A percentile compares a stretch with the other conserved stretches of the same genome.
phyloP scores from a whole-genome alignment of 1,284 basidiomycete genomes.

The Trametes sp. region DNA sequence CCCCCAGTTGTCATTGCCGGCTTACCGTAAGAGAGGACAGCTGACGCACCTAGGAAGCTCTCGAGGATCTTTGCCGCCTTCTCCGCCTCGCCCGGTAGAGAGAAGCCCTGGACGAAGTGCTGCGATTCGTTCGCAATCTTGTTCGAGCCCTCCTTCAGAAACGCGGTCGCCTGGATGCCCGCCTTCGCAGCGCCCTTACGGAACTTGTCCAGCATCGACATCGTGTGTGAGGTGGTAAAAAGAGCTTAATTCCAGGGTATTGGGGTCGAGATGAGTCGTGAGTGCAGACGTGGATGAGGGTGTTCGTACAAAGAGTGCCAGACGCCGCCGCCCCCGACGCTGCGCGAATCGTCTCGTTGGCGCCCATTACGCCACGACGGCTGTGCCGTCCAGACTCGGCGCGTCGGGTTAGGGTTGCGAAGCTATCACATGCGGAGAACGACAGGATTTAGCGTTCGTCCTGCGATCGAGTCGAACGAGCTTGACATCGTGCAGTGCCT shows the following conservation, averaged over 20 bases:
- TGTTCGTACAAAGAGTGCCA: constrained; percentile 4
- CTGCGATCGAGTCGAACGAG: neutral
- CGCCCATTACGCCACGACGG: constrained; percentile 30
- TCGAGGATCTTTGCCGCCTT: constrained; percentile 92
- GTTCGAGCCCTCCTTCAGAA: constrained; percentile 69
- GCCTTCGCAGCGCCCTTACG: constrained; percentile 83
- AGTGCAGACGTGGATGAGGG: constrained; percentile 2
- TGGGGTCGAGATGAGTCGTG: constrained; percentile 1
- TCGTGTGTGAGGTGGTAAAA: constrained; percentile 26
- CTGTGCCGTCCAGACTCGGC: constrained; percentile 5
- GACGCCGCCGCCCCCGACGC: constrained; percentile 1
- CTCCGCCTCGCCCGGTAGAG: constrained; percentile 86
- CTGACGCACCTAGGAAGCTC: constrained; percentile 82
- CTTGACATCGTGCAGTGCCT: neutral
- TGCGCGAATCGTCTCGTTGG: constrained; percentile 8
- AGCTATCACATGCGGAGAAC: constrained; percentile 22
- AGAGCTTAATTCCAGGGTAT: constrained; percentile 6
- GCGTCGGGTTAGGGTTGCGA: constrained; percentile 17
- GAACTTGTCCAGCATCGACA: constrained; percentile 84
- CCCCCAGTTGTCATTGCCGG: neutral
- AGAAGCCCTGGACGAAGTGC: constrained; percentile 85
- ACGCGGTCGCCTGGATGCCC: constrained; percentile 78
- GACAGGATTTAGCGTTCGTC: neutral
- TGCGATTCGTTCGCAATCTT: constrained; percentile 76
- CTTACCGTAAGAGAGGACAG: neutral